Base-by-base conservation (phyloP, 352 stramenopile genomes). In the Lagenidium giganteum region DNA sequence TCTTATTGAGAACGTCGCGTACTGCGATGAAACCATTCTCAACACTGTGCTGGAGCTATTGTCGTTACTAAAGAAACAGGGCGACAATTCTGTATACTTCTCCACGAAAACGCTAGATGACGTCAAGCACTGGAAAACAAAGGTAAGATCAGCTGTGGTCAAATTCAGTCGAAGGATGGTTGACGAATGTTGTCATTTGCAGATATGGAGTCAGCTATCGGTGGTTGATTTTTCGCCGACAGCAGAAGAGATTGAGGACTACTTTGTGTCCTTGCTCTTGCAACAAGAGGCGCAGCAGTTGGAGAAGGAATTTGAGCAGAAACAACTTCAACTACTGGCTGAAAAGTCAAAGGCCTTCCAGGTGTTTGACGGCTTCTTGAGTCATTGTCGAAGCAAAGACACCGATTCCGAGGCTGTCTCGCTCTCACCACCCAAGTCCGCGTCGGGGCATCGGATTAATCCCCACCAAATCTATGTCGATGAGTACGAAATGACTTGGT, bases 151-250 rank as follows among this genome's bases (percentile, higher is more conserved):
- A 17, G 11, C 20, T 25, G n/a, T 28, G 22, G 8, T 6, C 5
- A 17, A 20, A 24, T 8, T 6, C 9, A 28, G 7, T 42, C 11
- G 17, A 28, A 28, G 6, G 5, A 28, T 24, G 16, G 6, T 9
- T 42, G 17, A n/a, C n/a, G n/a, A n/a, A n/a, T 28, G 12, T 42
- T 24, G 7, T 28, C 8, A 42, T 13, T 17, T 48, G 21, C 31
- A 83, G 70, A 59, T 67, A 2, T 84, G 68, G 68, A 68, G 53
- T 24, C 57, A 82, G n/a, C 57, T 84, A 5, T 41, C 41, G 12
- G 54, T 75, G 0, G 36, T 82, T 42, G 60, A 80, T 31, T 69
- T 73, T 20, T 60, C 67, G 1, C 71, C 71, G 4, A 64, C 63
- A 5, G 17, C 17, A 2, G 44, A 38, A 1, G 66, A 80, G 3